Evolutionary conservation across 2,329 filamentous ascomycete species (phyloP), one percentile per base, ranked within the genome.

Genomic region (Mycosphaerella sp.): DNA sequence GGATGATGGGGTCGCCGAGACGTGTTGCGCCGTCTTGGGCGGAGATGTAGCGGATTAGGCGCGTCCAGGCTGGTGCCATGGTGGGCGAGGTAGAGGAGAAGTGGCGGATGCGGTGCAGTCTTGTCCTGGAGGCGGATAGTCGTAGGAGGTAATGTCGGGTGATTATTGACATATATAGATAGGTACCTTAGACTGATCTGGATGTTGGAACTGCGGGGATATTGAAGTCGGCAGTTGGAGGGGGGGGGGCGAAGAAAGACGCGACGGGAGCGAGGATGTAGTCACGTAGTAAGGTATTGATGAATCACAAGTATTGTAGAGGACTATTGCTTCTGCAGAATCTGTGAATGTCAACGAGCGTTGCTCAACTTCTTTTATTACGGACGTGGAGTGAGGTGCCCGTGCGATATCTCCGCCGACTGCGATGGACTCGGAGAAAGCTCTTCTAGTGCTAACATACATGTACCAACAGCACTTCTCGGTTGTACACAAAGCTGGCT

Each of bases 1-100:
- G 27, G 36, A 54, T 76, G 50, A 89, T 80, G 54, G 86, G 85
- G 70, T 89, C 84, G 59, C 86, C 86, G 58, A 87, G 87, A 69
- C 87, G 85, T 32, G 79, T 77, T 50, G 75, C 75, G 65, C 85
- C 85, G 62, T 89, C 82, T 60, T 78, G 80, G 61, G 84, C 81
- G 7, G 87, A 77, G 16, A 64, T 56, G 70, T 89, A 89, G 47
- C 86, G 82, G 59, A 89, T 73, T 35, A 89, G 81, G 62, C 84
- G 80, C 81, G 87, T 57, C 63, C 63, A 64, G 21, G 57, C 53
- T 40, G 53, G 52, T 9, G 52, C 46, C 12, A 53, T 46, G 25
- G 50, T 56, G 32, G 21, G 21, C 8, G 35, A 14, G 18, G 48
- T 32, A 25, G 8, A 32, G 48, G 6, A 17, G 34, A 50, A 50